Evolutionary conservation across 164 flowering plant species (phyloP).

Genomic region (Pachysandra terminalis): DNA sequence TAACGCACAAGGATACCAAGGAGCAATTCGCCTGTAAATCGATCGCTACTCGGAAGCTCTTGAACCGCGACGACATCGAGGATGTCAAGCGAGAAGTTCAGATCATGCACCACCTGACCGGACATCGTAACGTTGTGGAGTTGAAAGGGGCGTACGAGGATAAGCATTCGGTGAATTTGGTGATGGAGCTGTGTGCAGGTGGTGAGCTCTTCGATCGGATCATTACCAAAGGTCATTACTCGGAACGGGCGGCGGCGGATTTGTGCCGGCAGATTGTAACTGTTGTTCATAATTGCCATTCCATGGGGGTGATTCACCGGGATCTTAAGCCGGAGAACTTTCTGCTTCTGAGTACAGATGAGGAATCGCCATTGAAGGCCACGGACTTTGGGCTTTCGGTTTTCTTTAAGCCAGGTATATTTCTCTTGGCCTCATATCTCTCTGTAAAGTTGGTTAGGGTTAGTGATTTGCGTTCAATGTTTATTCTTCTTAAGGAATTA

Average conservation of each 20-base stretch:
- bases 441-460: background rate
- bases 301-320: slow-evolving; percentile 89
- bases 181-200: slow-evolving; percentile 89
- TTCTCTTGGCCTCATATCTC: background rate
- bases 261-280: slow-evolving; percentile 73
- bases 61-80: slow-evolving; percentile 63
- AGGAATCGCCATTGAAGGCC: slow-evolving; percentile 71
- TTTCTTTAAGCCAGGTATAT: slow-evolving; percentile 78
- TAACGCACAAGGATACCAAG: slow-evolving; percentile 53
- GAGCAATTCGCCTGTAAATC: slow-evolving; percentile 78
- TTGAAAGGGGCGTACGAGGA: slow-evolving; percentile 79
- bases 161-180: slow-evolving; percentile 60
- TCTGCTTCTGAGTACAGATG: slow-evolving; percentile 50
- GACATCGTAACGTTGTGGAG: slow-evolving; percentile 78
- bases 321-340: slow-evolving; percentile 94
- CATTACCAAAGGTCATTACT: slow-evolving; percentile 80
- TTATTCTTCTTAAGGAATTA: too few relatives aligned
- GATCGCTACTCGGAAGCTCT: slow-evolving; percentile 69
- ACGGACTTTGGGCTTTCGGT: slow-evolving; percentile 89
- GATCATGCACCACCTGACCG: slow-evolving; percentile 91
- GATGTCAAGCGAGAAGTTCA: slow-evolving; percentile 87
- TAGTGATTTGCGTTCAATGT: background rate
- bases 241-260: slow-evolving; percentile 75
- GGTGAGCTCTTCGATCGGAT: slow-evolving; percentile 92
- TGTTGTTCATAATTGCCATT: slow-evolving; percentile 68